Base-by-base conservation (phyloP, 805 yeast genomes). In the Komagataella ulmi region DNA sequence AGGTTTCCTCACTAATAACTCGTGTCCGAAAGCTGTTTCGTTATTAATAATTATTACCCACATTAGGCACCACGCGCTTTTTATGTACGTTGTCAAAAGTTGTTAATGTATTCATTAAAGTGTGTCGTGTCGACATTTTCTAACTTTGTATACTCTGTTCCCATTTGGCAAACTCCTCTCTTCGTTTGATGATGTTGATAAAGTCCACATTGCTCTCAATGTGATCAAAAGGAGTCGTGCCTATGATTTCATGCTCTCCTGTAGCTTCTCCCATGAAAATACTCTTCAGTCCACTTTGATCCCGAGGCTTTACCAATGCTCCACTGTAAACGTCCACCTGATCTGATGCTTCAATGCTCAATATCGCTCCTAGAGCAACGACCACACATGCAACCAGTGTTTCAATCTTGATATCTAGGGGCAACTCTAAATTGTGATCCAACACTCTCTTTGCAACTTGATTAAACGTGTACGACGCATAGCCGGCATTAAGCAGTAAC, bases 381-480 rank as follows among this genome's bases (percentile, higher is more conserved):
- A 79, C 46, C 2, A 72, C 53, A 6, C 80, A 65, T 1, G 82
- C 83, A 4, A 75, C 44, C 1, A 71, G 49, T 1, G 78, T 70
- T 59, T 83, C 88, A 17, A 77, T 50, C 36, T 68, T 60, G 21
- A 83, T 71, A 58, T 79, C 83, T 6, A 60, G 49, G 1, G 80
- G 80, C 46, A 75, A 7, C 23, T 36, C 36, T 44, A 44, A 17
- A n/a, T 49, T 30, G 24, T 53, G 19, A 17, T 55, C 48, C 6
- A 57, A 49, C 10, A 54, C 23, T 47, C 60, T 50, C 55, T 70
- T 62, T 21, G 61, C 52, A 43, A 71, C 61, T 57, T 72, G 74
- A 57, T 73, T 73, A 62, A 70, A 71, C 57, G 78, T 81, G 55
- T 72, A 74, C 2, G 82, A 71, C 6, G 83, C 78, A 55, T 75